Evolutionary conservation across 2,329 filamentous ascomycete species (phyloP), one percentile per base, ranked within the genome.

Genomic region (Epichloe coenophiala): DNA sequence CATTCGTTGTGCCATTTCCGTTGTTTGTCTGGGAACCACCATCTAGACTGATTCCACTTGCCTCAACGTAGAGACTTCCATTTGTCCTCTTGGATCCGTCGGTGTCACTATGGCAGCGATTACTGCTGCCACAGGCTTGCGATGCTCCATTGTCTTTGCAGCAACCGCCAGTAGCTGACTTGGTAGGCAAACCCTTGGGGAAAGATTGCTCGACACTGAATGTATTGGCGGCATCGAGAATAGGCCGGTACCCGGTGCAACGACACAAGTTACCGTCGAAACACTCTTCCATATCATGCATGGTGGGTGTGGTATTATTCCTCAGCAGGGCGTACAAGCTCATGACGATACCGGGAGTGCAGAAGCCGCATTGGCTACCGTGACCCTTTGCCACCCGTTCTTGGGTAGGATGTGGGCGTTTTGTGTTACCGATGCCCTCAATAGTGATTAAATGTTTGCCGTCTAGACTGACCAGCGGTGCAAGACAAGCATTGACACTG

Each of bases 401-500:
- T 65, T 97, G 93, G 3, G 84, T 75, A 2, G 91, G 87, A 70
- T 98, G 93, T 5, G 93, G 93, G 41, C 76, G 80, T 65, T 93
- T 84, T 31, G 87, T 83, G 64, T 85, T 87, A 11, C 93, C 93
- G 60, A 98, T 96, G 6, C 93, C 93, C 68, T 98, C 93, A 41
- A 98, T 84, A 3, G 93, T 98, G 63, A 98, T 90, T 61, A 97
- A 88, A 76, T 98, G 93, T 66, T 98, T 98, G 43, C 93, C 93
- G 65, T 97, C 93, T 42, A 97, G 79, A 60, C 89, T 95, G 57
- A 89, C 86, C 45, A 98, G 76, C 6, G 93, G 93, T 11, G 93
- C 91, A 48, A 98, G 74, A 65, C 93, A 98, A 41, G 93, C 93
- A 65, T 98, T 98, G 53, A 97, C 88, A 49, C 88, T 94, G 51